phyloP scores from a whole-genome alignment of 768 basidiomycete species.

The Pholiota molesta region DNA sequence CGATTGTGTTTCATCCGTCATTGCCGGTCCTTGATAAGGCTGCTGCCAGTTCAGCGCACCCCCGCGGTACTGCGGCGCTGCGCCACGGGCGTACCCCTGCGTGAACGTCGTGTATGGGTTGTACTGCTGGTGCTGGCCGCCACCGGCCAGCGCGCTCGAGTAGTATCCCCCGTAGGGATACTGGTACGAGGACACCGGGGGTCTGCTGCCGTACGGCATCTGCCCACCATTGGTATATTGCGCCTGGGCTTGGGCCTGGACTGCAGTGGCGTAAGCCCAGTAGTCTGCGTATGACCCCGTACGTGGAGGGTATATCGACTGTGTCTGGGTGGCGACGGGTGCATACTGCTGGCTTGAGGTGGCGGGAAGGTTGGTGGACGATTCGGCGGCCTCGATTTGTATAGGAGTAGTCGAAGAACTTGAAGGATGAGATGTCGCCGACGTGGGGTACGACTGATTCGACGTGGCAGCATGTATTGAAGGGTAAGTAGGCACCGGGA shows the following conservation, averaged over 20 bases:
- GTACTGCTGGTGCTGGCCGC: constrained; percentile 25
- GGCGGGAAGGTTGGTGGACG: constrained; percentile 11
- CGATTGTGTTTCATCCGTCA: constrained; percentile 6
- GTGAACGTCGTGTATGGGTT: constrained; percentile 28
- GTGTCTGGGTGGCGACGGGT: constrained; percentile 6
- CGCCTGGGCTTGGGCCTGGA: constrained; percentile 14
- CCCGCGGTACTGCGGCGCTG: constrained; percentile 19
- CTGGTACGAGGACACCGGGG: constrained; percentile 17
- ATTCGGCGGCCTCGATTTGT: background rate
- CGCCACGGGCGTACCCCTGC: constrained; percentile 25
- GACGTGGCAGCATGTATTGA: constrained; percentile 31
- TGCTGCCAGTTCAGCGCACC: constrained; percentile 37
- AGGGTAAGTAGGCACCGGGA: constrained; percentile 30
- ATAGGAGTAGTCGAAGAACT: constrained; percentile 11
- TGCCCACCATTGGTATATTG: constrained; percentile 3
- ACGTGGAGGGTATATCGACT: constrained; percentile 21
- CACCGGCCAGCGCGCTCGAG: constrained; percentile 16
- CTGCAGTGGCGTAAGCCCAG: constrained; percentile 35
- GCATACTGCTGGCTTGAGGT: constrained; percentile 11
- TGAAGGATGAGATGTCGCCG: constrained; percentile 10
- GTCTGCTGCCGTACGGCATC: constrained; percentile 20
- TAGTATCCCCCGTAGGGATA: constrained; percentile 35
- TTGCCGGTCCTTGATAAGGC: constrained; percentile 30
- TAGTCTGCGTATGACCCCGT: constrained; percentile 35
- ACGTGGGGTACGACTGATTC: constrained; percentile 3